Evolutionary conservation across 768 basidiomycete genomes (phyloP).

Genomic region (Rhizopogon salebrosus): DNA sequence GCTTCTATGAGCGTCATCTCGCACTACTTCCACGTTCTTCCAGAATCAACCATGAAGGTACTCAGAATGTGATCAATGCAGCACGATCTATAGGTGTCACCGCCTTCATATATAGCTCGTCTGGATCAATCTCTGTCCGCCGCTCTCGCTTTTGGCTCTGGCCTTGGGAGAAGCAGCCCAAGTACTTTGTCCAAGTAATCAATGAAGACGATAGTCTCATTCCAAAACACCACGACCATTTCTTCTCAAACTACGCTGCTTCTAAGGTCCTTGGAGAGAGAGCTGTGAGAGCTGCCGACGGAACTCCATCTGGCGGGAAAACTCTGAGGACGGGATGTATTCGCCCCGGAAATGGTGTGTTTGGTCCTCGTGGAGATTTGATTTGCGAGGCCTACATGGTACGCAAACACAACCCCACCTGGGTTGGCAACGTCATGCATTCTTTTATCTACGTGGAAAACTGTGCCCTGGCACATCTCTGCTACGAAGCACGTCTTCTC

Average conservation of each 20-base stretch:
- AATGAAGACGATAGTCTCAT: conserved; percentile 52
- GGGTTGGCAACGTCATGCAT: conserved; percentile 53
- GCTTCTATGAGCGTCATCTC: conserved; percentile 64
- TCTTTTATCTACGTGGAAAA: conserved; percentile 77
- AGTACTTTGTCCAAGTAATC: conserved; percentile 55
- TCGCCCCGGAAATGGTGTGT: conserved; percentile 76
- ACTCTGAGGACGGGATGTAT: conserved; percentile 64
- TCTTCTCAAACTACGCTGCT: conserved; percentile 76
- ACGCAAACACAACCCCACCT: conserved; percentile 55
- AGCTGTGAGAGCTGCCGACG: conserved; percentile 38
- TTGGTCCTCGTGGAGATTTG: conserved; percentile 72
- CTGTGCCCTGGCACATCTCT: conserved; percentile 63
- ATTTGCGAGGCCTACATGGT: conserved; percentile 59
- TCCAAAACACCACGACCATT: conserved; percentile 52
- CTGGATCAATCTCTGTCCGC: conserved; percentile 57
- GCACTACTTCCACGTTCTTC: conserved; percentile 49
- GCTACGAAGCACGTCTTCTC: conserved; percentile 67
- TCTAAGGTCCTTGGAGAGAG: conserved; percentile 58
- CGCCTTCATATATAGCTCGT: conserved; percentile 68
- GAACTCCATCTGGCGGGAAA: conserved; percentile 24
- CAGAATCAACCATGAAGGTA: conserved; percentile 62
- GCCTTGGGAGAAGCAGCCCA: conserved; percentile 67
- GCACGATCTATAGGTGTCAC: conserved; percentile 49
- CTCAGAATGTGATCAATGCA: conserved; percentile 60
- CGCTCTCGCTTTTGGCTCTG: conserved; percentile 60